Percentiles rank a stretch among this genome's conserved stretches.
Conservation (phyloP, 2,329 filamentous ascomycete genomes). For the Botrytis cinerea region DNA sequence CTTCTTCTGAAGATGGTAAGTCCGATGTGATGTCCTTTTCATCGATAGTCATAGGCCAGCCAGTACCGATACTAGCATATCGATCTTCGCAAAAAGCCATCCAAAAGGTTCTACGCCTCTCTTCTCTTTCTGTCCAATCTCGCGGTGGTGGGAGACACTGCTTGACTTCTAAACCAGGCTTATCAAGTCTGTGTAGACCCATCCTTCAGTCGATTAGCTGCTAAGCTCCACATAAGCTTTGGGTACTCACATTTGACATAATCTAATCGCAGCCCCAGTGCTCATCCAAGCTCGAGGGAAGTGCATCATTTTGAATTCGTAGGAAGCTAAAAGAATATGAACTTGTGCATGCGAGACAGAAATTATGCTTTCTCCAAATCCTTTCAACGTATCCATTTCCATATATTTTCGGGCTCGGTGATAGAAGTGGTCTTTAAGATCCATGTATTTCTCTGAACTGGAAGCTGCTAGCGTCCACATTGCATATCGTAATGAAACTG, state of each 20-base stretch:
- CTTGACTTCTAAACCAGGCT: conserved; percentile 82
- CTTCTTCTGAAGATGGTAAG: conserved; percentile 80
- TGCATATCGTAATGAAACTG: conserved; percentile 85
- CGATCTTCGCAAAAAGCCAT: conserved; percentile 87
- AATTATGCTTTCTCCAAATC: conserved; percentile 86
- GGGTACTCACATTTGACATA: conserved; percentile 73
- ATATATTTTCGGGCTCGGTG: conserved; percentile 85
- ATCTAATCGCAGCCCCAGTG: conserved; percentile 75
- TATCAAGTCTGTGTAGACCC: conserved; percentile 84
- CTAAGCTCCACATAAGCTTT: background rate
- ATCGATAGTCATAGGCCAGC: conserved; percentile 94
- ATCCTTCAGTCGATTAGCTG: conserved; percentile 66
- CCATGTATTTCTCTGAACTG: conserved; percentile 76
- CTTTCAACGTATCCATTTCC: conserved; percentile 86
- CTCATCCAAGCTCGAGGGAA: conserved; percentile 96
- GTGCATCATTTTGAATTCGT: conserved; percentile 98
- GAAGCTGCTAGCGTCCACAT: conserved; percentile 96
- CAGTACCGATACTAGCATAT: conserved; percentile 93
- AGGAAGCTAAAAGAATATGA: conserved; percentile 75
- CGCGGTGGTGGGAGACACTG: conserved; percentile 82
- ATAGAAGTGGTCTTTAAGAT: conserved; percentile 86
- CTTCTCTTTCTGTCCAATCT: conserved; percentile 93
- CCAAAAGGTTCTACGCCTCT: conserved; percentile 92
- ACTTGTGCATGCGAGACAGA: conserved; percentile 84
- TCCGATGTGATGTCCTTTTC: conserved; percentile 89